Base-by-base conservation (phyloP, 208 protist species). In the Leishmania gerbilli region DNA sequence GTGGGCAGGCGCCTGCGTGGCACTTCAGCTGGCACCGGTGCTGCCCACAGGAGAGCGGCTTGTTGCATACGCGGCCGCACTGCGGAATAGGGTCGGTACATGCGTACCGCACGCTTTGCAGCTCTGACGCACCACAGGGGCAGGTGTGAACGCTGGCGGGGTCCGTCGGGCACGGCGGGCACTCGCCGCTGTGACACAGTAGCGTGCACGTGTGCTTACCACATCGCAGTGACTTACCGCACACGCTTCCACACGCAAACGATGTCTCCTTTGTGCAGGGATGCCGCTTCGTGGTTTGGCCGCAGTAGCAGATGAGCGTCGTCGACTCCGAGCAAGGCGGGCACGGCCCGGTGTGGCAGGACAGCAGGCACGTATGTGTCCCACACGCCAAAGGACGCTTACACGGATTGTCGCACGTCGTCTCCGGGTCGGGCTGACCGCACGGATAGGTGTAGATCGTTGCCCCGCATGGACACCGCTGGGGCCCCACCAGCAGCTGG, bases 11-110 rank as follows among this genome's bases (percentile, higher is more conserved):
- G 1, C 88, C 90, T 37, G 60, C 71, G 81, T 96, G 93, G 77
- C 93, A 96, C 19, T 74, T 74, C 31, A 64, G 74, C 60, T 88
- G 64, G 79, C 93, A 96, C 51, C 40, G 83, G 79, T 96, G 93
- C 31, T 78, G 77, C 2, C 91, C 89, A 77, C 93, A 95, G 34
- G 84, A 77, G n/a, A 97, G 87, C 24, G 80, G 42, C 83, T 90
- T 91, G 65, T 85, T 79, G 82, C 93, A 97, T 27, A 92, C 68
- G 27, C 77, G 74, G 19, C 84, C 86, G 72, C 93, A 97, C 1
- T 83, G 86, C 11, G 92, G 91, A 77, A 97, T 89, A 7, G 89
- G 91, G 69, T 97, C 93, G 31, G 69, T 81, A 74, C 93, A 97
- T 0, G 79, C 85, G 19, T 67, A 62, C 42, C 87, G 88, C 21